These are phyloP conservation scores for Omphalea diandra DNA, from an alignment of 441 rosid genomes.

Conservation along the genomic window DNA sequence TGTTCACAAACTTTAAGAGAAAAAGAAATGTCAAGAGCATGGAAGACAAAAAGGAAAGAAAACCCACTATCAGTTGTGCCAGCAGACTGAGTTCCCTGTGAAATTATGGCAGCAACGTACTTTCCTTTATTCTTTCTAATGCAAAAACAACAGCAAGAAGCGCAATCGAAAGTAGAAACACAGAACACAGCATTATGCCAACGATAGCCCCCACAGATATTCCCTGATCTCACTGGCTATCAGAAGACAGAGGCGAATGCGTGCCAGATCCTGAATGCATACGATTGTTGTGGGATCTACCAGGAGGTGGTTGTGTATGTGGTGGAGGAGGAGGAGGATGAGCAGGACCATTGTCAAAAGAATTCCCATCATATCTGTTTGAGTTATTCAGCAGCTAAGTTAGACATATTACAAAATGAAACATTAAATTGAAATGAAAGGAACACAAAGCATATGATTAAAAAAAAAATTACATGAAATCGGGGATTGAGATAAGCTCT, in stretches of 20 bases:
- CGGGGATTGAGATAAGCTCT: constrained; percentile 62
- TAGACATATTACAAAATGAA: constrained; percentile 14
- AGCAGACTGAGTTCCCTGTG: constrained; percentile 54
- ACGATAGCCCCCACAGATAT: constrained; percentile 56
- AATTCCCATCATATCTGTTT: constrained; percentile 81
- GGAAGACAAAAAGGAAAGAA: constrained; percentile 14
- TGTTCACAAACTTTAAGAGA: background rate
- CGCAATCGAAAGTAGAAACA: constrained; percentile 45
- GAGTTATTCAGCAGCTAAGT: constrained; percentile 23
- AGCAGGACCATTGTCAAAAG: constrained; percentile 80
- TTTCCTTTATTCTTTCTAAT: constrained; percentile 50
- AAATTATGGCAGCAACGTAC: constrained; percentile 44
- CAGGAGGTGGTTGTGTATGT: constrained; percentile 46
- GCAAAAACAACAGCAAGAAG: constrained; percentile 50
- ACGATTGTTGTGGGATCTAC: constrained; percentile 41
- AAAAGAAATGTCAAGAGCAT: background rate
- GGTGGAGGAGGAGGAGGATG: constrained; percentile 82
- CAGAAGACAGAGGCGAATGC: constrained; percentile 36
- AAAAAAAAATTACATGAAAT: constrained; percentile 69
- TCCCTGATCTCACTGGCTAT: constrained; percentile 41
- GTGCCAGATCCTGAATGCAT: constrained; percentile 45
- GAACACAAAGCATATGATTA: constrained; percentile 5
- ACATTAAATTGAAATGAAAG: constrained; percentile 6
- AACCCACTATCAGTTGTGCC: constrained; percentile 45
- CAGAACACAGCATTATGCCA: constrained; percentile 64